Base-by-base conservation (phyloP, 495 filamentous ascomycete species). In the Penicillium longicatenatum region DNA sequence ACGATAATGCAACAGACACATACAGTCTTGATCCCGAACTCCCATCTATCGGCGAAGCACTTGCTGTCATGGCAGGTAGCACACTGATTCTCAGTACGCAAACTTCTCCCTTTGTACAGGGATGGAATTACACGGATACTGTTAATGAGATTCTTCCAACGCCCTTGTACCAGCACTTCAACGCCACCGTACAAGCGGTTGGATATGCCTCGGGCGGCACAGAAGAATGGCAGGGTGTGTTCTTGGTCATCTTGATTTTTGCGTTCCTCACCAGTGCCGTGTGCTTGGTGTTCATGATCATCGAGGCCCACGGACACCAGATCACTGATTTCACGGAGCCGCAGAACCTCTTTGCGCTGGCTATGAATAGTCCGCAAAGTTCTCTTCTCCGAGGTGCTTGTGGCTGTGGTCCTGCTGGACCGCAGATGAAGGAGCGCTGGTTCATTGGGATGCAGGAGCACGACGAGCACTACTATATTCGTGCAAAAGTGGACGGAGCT, bases 321-420 rank as follows among this genome's bases (percentile, higher is more conserved):
- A 75, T 90, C 16, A 88, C 84, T 11, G 89, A 92, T 67, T 91
- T 87, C 70, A 89, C 86, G 14, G 89, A 93, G 57, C 88, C 88
- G 2, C 80, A 82, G 49, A 90, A 91, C 58, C 69, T 91, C 0
- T 92, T 92, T 65, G 70, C 84, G 1, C 69, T 92, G 1, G 83
- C 88, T 2, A 69, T 92, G 29, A 90, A 90, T 65, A 85, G 81
- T 43, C 89, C 89, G 20, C 77, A 82, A 0, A 82, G 76, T 24
- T 52, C 73, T 20, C 63, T 70, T 12, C 57, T 91, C 20, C 69
- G 75, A 3, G 88, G 89, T 4, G 78, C 76, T n/a, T 89, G 87
- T 71, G 88, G 86, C 17, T 81, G 75, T 33, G 86, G 87, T 0
- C 86, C 86, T 0, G 70, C 78, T 17, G 72, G 73, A 0, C 54